Evolutionary conservation across 2,329 filamentous ascomycete genomes (phyloP), one percentile per base, ranked within the genome.

Genomic region (Albifimbria verrucaria): DNA sequence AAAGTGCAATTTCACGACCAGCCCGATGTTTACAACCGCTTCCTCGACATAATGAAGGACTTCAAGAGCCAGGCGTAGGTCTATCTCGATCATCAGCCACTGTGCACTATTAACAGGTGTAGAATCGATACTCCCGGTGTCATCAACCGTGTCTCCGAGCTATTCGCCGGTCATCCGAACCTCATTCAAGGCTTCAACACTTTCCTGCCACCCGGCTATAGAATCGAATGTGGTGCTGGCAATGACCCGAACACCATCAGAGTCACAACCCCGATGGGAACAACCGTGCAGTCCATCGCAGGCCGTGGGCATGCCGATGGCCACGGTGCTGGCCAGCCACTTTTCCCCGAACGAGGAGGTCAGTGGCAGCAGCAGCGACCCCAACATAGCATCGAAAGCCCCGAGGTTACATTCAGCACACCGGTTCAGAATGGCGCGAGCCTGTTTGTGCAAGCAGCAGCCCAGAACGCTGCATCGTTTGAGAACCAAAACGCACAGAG

Each of bases 41-140:
- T 99, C 63, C 76, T 99, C 45, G 94, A 99, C 63, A 99, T 99
- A 48, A 99, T 99, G 94, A 99, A 99, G 67, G 94, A 99, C 63
- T 99, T 99, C 71, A 99, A 99, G 74, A 96, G 92, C 64, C 93
- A 96, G 74, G 92, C 92, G 83, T 92, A 77, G 74, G 88, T 81
- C 52, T 46, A 41, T 23, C 3, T n/a, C 10, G 9, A 43, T 24
- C 51, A 44, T 15, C 23, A 15, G 22, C 42, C 20, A 44, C 1
- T 12, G 10, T 9, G 22, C 11, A 9, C 41, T 53, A 54, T 64
- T 75, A 57, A 77, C 58, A 49, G 53, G 23, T 23, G 23, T 54
- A 87, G 89, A 3, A 99, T 99, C 63, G 94, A 99, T 68, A 99
- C 94, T 0, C 94, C 94, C 0, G 94, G 94, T 1, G 94, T 99